Percentiles rank a stretch among this genome's conserved stretches.
Evolutionary conservation across 495 filamentous ascomycete genomes (phyloP).

Genomic region (Podospora pseudopauciseta): DNA sequence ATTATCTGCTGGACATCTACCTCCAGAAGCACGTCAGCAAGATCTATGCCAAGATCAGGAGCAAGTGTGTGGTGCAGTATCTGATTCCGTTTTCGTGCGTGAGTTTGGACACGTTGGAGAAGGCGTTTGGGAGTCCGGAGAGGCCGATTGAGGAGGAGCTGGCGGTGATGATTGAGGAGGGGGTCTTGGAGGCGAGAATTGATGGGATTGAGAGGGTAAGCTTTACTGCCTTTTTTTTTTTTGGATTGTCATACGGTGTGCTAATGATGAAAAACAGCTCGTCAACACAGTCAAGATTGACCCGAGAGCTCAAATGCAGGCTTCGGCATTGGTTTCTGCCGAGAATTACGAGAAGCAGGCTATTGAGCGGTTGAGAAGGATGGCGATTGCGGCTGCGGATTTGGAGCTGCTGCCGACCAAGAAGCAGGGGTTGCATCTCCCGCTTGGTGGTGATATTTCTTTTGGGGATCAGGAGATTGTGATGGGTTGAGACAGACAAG

Average conservation of each 20-base stretch:
- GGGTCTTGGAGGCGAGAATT: constrained; percentile 72
- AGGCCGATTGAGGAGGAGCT: constrained; percentile 72
- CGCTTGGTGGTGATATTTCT: background rate
- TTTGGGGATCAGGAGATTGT: background rate
- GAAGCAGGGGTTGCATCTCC: constrained; percentile 12
- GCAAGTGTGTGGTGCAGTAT: constrained; percentile 90
- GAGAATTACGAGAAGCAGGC: constrained; percentile 69
- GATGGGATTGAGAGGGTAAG: constrained; percentile 73
- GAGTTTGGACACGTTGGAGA: constrained; percentile 63
- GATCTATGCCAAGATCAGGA: constrained; percentile 70
- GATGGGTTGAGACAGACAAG: constrained; percentile 10
- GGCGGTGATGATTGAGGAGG: constrained; percentile 66
- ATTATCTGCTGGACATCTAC: constrained; percentile 88
- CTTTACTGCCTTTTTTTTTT: constrained; percentile 5
- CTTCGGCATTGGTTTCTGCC: constrained; percentile 60
- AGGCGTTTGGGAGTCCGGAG: constrained; percentile 55
- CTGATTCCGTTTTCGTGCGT: constrained; percentile 76
- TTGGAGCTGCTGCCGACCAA: constrained; percentile 59
- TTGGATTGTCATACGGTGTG: background rate
- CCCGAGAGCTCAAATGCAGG: constrained; percentile 63
- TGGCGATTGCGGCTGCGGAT: constrained; percentile 69
- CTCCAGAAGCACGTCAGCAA: constrained; percentile 69
- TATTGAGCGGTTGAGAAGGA: constrained; percentile 67
- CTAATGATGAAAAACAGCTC: constrained; percentile 38
- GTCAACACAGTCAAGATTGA: constrained; percentile 66